Conservation (phyloP, 768 basidiomycete species). For the Mrakia gelida region DNA sequence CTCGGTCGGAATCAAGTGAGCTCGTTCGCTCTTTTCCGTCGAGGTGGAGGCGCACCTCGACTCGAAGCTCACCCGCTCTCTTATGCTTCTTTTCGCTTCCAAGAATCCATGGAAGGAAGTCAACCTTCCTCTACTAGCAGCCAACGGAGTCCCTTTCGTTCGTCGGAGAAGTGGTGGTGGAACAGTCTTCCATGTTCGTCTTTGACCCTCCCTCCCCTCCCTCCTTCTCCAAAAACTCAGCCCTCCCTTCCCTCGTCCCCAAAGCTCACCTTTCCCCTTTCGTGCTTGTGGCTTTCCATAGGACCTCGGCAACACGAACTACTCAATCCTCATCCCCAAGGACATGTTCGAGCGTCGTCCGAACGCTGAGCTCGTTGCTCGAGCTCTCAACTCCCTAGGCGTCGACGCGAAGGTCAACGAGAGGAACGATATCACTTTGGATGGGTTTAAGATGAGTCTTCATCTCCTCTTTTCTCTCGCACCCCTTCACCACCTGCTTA, state of each 20-base stretch:
- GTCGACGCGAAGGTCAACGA: constrained; percentile 54
- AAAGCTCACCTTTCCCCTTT: neutral
- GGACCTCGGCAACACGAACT: constrained; percentile 97
- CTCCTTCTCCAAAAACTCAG: no score
- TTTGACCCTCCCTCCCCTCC: no score
- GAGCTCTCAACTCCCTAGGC: constrained; percentile 67
- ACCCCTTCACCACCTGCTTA: no score
- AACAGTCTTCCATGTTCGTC: constrained; percentile 89
- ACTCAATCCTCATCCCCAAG: constrained; percentile 85
- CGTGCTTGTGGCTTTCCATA: constrained; percentile 41
- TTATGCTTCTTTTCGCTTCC: neutral
- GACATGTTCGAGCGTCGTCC: constrained; percentile 68
- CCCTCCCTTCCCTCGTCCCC: neutral
- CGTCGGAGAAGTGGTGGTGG: constrained; percentile 88
- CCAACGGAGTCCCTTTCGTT: constrained; percentile 64
- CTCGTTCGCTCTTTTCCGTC: neutral
- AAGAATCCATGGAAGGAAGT: constrained; percentile 98
- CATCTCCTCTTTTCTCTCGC: no score
- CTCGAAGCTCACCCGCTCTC: neutral
- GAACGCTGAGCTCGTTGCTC: constrained; percentile 71
- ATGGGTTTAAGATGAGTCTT: constrained; percentile 25
- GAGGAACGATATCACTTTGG: constrained; percentile 26
- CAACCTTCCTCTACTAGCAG: constrained; percentile 60
- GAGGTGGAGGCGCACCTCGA: constrained; percentile 2
- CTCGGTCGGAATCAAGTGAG: constrained; percentile 77